phyloP scores from a whole-genome alignment of 176 grass and related monocot genomes.

The Avena eriantha region DNA sequence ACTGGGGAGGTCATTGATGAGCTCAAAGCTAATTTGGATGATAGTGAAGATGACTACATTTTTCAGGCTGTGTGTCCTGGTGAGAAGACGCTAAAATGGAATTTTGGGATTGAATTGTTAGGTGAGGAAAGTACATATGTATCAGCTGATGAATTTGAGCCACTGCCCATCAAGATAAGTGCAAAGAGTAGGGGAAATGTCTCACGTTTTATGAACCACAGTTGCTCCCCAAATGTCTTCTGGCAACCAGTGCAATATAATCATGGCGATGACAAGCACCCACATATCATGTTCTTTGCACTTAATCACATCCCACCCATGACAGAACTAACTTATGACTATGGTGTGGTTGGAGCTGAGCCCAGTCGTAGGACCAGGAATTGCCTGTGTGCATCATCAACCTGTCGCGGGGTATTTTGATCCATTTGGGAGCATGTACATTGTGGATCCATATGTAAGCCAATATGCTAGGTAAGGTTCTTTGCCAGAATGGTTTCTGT shows the following conservation, averaged over 20 bases:
- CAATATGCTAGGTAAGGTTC: conserved; percentile 40
- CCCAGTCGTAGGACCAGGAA: conserved; percentile 48
- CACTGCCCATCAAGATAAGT: conserved; percentile 65
- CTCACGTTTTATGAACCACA: conserved; percentile 87
- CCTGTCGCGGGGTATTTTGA: conserved; percentile 61
- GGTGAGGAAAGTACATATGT: conserved; percentile 49
- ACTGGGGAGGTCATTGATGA: conserved; percentile 62
- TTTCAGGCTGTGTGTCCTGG: conserved; percentile 61
- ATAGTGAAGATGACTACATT: conserved; percentile 67
- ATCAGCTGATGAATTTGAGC: conserved; percentile 53
- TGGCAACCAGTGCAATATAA: conserved; percentile 75
- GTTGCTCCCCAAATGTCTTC: conserved; percentile 84
- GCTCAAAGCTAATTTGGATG: conserved; percentile 48
- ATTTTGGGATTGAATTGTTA: conserved; percentile 64
- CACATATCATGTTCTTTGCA: conserved; percentile 81
- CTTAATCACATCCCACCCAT: conserved; percentile 81
- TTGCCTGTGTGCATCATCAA: conserved; percentile 67
- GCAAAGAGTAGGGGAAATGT: conserved; percentile 69
- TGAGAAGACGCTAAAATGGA: conserved; percentile 79
- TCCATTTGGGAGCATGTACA: conserved; percentile 31
- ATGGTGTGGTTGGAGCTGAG: conserved; percentile 50
- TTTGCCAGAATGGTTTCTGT: conserved; percentile 34
- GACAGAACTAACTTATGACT: conserved; percentile 81
- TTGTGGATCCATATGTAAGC: conserved; percentile 36
- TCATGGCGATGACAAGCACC: conserved; percentile 62